Evolutionary conservation across 495 filamentous ascomycete species (phyloP), one percentile per base, ranked within the genome.

Genomic region (Copromyces sp.): DNA sequence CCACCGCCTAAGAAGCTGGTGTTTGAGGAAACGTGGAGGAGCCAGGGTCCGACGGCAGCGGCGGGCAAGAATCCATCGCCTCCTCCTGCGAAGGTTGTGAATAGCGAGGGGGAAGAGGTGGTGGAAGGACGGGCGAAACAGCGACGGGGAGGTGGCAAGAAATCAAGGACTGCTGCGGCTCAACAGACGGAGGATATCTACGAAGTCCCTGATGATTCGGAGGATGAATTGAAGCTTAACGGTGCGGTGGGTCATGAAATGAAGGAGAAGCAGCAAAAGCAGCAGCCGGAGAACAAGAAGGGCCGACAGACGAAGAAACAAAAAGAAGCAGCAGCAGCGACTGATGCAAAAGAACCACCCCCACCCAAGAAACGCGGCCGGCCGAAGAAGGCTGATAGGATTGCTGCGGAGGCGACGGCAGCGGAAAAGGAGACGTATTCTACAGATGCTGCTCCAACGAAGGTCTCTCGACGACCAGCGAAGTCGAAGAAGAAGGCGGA

Each of bases 191-290:
- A 38, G 12, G 81, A 75, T 37, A 68, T 83, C 35, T 85, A 85
- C 74, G 82, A 84, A 14, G 77, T 84, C 6, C 82, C 80, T 0
- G 82, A 84, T 70, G 83, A 83, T 3, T 81, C 73, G 11, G 80
- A 80, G 44, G 79, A 80, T 61, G 83, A 84, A 61, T 41, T 80
- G 38, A 70, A 8, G n/a, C n/a, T 70, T 1, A 38, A 71, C 7
- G 44, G 37, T 8, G 69, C 70, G 0, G 65, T 53, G 17, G 29
- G 45, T 14, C 70, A 32, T 11, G 20, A 53, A 68, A 17, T 35
- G 37, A 39, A 29, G 39, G 39, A 72, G 8, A 29, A 42, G 20
- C 41, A 39, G 24, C 11, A 40, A 14, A 11, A 14, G 39, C 17
- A 68, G n/a, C 35, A 68, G 45, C 29, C 42, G 47, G 72, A 12